Percentiles rank a stretch among this genome's conserved stretches.
These are phyloP conservation scores for Xylaria sp. DNA, from an alignment of 2,329 filamentous ascomycete species.

Conservation along the genomic window DNA sequence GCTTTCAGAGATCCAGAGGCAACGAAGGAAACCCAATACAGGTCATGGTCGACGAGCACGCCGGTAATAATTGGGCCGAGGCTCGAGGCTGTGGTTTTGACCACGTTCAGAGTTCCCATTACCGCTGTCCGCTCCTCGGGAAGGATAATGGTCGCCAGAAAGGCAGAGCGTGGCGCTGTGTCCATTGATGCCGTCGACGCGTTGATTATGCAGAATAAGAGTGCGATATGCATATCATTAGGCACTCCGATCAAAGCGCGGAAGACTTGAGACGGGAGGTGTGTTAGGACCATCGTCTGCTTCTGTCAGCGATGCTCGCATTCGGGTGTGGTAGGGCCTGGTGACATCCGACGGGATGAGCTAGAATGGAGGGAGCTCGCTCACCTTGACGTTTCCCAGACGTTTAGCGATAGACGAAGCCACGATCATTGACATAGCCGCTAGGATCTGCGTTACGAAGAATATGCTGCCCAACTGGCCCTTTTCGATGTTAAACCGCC, in stretches of 20 bases:
- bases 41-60: conserved; percentile 58
- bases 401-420: conserved; percentile 61
- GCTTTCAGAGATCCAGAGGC: conserved; percentile 68
- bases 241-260: conserved; percentile 67
- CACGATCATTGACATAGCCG: conserved; percentile 57
- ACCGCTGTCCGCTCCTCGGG: conserved; percentile 72
- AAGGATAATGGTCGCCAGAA: conserved; percentile 68
- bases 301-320: conserved; percentile 1
- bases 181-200: conserved; percentile 72
- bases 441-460: conserved; percentile 58
- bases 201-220: conserved; percentile 66
- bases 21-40: conserved; percentile 68
- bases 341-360: not conserved
- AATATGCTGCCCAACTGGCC: conserved; percentile 60
- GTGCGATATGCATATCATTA: conserved; percentile 55
- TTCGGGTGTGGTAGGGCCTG: conserved; percentile 7
- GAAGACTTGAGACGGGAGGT: conserved; percentile 71
- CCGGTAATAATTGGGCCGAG: conserved; percentile 69
- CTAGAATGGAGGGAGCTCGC: conserved; percentile 35
- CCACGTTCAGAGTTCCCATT: conserved; percentile 72
- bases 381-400: conserved; percentile 67
- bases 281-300: conserved; percentile 76
- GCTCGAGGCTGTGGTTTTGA: conserved; percentile 69
- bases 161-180: conserved; percentile 70
- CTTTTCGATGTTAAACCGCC: conserved; percentile 53